A percentile compares a stretch with the other conserved stretches of the same genome.
Conservation (phyloP, 192 early-diverging fungal species). For the Coemansia sp. region DNA sequence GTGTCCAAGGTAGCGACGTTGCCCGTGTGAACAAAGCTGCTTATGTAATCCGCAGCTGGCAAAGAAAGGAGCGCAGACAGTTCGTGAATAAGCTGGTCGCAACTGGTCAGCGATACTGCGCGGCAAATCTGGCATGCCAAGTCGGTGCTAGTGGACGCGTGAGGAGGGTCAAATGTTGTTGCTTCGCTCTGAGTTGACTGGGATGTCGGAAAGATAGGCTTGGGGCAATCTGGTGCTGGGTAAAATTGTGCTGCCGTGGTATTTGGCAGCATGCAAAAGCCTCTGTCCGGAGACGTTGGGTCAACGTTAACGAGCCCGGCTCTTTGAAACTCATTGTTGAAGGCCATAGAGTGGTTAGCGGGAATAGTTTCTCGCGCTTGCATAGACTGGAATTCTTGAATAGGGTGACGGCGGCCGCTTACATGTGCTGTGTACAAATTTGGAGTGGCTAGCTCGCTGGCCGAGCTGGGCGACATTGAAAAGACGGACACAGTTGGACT, state of each 20-base stretch:
- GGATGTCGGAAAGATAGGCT: not conserved
- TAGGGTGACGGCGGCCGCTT: slow-evolving; percentile 8
- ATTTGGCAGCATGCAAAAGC: not conserved
- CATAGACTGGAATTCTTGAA: slow-evolving; percentile 7
- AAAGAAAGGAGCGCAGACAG: not conserved
- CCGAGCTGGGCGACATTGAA: not conserved
- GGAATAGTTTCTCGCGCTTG: slow-evolving; percentile 10
- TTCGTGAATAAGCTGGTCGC: not conserved
- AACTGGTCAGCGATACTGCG: not conserved
- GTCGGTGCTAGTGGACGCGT: not conserved
- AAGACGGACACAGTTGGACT: not conserved
- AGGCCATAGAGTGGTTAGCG: not conserved
- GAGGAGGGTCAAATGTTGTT: not conserved
- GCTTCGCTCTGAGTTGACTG: not conserved
- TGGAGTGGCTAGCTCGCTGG: not conserved
- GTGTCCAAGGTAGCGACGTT: not conserved
- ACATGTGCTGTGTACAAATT: not conserved
- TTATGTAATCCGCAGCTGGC: not conserved
- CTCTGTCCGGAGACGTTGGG: not conserved
- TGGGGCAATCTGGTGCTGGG: not conserved
- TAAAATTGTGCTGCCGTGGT: not conserved
- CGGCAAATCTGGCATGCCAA: not conserved
- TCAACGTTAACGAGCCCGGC: not conserved
- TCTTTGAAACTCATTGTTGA: not conserved
- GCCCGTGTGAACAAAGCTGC: too few relatives aligned